Evolutionary conservation across 345 rosid genomes (phyloP), one percentile per base, ranked within the genome.

Genomic region (Aquilaria sinensis): DNA sequence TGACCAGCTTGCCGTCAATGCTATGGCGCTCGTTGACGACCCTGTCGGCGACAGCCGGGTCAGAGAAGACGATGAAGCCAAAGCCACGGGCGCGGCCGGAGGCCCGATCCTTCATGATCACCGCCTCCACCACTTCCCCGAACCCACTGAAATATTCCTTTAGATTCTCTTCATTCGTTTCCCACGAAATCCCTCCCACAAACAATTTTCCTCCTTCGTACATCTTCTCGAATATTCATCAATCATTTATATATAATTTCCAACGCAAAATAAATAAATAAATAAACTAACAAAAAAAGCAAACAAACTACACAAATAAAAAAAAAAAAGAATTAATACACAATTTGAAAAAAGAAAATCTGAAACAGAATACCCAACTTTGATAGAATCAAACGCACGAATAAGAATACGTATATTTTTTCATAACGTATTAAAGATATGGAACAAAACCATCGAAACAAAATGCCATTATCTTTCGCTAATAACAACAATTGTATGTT

Each of bases 21-120:
- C 64, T 87, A 75, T 94, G 99, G 41, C 88, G 90, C 53, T 88
- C 90, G 62, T 77, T 87, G 15, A 88, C 84, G 74, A 94, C 99
- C 59, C 81, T 75, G 60, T 94, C 99, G 34, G 97, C 99, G 61
- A 85, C 87, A 71, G 91, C 78, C 6, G 89, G 92, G 67, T 90
- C 99, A 56, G 97, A 77, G 60, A 94, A 94, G 48, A 94, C 99
- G 6, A 94, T 88, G 63, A 94, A 94, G 23, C 99, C 97, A 51
- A 94, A 94, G 55, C 99, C 99, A 61, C 99, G 99, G 56, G 99
- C 99, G 57, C 97, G 96, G 30, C 99, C 99, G 0, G 99, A 90
- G 72, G 90, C 84, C 47, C 99, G 88, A 80, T 94, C 99, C 74
- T 90, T 94, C 96, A 94, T 86, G 72, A 94, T 94, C 58, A 94